Conservation (phyloP, 129 eudicot genomes). For the Tanacetum coccineum region DNA sequence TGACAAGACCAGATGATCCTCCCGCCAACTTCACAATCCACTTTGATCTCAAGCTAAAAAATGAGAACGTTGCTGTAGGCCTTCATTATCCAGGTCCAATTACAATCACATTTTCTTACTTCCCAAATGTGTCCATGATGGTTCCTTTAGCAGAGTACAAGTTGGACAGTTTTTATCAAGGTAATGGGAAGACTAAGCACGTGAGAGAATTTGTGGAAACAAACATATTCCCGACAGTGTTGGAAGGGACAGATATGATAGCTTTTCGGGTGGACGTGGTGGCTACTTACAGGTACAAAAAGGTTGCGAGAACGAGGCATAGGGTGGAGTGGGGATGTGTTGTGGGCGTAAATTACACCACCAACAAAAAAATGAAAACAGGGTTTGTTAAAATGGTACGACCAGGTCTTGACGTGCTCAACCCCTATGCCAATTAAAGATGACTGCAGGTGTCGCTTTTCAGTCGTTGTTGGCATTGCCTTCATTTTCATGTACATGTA, state of each 20-base stretch:
- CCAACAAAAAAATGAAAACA: neutral
- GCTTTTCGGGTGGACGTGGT: conserved; percentile 29
- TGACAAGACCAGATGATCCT: neutral
- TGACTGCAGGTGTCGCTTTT: neutral
- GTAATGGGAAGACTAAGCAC: conserved; percentile 28
- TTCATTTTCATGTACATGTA: conserved; percentile 1
- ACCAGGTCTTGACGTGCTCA: conserved; percentile 32
- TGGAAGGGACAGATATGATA: conserved; percentile 25
- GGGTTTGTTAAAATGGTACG: conserved; percentile 20
- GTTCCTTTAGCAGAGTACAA: conserved; percentile 15
- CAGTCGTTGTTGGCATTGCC: conserved; percentile 11
- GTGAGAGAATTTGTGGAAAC: conserved; percentile 24
- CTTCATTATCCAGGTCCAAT: conserved; percentile 17
- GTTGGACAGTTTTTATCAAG: conserved; percentile 29
- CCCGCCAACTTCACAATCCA: neutral
- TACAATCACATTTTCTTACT: neutral
- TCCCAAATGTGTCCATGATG: conserved; percentile 4
- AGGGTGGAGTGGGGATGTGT: conserved; percentile 23
- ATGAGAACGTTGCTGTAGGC: neutral
- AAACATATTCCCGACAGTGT: conserved; percentile 8
- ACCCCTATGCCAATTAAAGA: conserved; percentile 9
- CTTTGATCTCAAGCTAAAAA: neutral
- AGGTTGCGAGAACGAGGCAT: conserved; percentile 20
- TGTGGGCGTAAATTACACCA: conserved; percentile 18
- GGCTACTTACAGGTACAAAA: conserved; percentile 16